Evolutionary conservation across 305 asterid species (phyloP).

Genomic region (Fraxinus sp.): DNA sequence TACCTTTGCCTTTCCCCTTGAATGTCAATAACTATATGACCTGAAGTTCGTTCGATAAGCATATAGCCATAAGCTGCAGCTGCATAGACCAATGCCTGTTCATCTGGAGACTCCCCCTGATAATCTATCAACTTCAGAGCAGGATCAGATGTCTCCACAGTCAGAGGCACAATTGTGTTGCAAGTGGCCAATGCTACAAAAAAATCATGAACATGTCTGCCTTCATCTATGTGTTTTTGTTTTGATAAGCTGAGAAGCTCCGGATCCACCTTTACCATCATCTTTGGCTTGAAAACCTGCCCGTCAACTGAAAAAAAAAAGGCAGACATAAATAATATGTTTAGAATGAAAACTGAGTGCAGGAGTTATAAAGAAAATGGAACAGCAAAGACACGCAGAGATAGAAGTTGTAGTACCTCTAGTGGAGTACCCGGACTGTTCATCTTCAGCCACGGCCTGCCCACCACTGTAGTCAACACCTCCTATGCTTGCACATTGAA

Average conservation of each 20-base stretch:
- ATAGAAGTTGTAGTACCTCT: slow-evolving; percentile 49
- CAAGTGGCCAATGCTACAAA: slow-evolving; percentile 94
- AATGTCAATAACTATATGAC: slow-evolving; percentile 77
- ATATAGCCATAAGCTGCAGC: slow-evolving; percentile 93
- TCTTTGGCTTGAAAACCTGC: slow-evolving; percentile 68
- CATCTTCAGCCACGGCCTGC: slow-evolving; percentile 40
- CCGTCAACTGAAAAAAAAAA: slow-evolving; percentile 70
- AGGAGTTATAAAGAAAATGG: neutral
- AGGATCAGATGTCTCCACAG: slow-evolving; percentile 77
- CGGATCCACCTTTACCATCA: slow-evolving; percentile 65
- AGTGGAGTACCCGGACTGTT: slow-evolving; percentile 42
- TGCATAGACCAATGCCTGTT: slow-evolving; percentile 96
- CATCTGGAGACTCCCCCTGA: slow-evolving; percentile 99
- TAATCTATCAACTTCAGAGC: slow-evolving; percentile 70
- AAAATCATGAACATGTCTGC: slow-evolving; percentile 60
- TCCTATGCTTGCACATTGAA: slow-evolving; percentile 89
- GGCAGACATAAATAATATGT: slow-evolving; percentile 12
- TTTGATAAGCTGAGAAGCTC: slow-evolving; percentile 60
- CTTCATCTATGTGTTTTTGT: slow-evolving; percentile 51
- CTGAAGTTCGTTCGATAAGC: slow-evolving; percentile 95
- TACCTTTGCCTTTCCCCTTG: slow-evolving; percentile 95
- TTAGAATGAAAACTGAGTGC: slow-evolving; percentile 16
- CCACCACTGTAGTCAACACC: slow-evolving; percentile 65
- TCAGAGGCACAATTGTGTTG: slow-evolving; percentile 91
- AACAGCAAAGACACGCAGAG: neutral